Base-by-base conservation (phyloP, 805 yeast species). In the Candida khao-thaluensis region DNA sequence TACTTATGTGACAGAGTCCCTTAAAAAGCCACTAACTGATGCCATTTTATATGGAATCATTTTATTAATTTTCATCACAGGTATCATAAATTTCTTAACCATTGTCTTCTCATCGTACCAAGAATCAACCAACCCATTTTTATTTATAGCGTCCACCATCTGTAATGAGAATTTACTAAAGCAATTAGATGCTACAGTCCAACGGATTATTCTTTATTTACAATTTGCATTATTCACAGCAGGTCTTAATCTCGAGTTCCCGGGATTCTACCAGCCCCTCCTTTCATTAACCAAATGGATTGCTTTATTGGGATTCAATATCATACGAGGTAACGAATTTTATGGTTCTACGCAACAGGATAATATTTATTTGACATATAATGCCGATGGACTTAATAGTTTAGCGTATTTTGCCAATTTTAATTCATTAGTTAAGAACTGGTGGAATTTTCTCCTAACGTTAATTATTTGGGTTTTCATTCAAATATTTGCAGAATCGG, bases 201-300 rank as follows among this genome's bases (percentile, higher is more conserved):
- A 63, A 3, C 76, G 76, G 25, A 68, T 74, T 30, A 46, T 81
- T 2, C 56, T 66, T 14, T 81, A 79, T 54, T 51, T 79, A 23
- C 88, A 82, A 51, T 81, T 74, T 59, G 73, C 79, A 1, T 69
- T 78, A 30, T 76, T 80, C 52, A 65, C 75, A 48, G 76, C 74
- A 5, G 82, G 77, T 3, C 59, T 82, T 20, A 69, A 71, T 45
- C 53, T 82, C 14, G 59, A 65, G 17, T 82, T 76, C 48, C 88
- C 89, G 0, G 85, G 83, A 0, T 79, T 75, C 50, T 76, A 71
- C 42, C 82, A 73, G 44, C 83, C 83, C 0, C 53, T 76, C 10
- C 55, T 79, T 33, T 63, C 77, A 2, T 59, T 69, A 11, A 50
- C 76, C 14, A 57, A 76, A 12, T 81, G 87, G 87, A 61, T 74